phyloP scores from a whole-genome alignment of 192 early-diverging fungal species.

The Rhizophagus sp. region DNA sequence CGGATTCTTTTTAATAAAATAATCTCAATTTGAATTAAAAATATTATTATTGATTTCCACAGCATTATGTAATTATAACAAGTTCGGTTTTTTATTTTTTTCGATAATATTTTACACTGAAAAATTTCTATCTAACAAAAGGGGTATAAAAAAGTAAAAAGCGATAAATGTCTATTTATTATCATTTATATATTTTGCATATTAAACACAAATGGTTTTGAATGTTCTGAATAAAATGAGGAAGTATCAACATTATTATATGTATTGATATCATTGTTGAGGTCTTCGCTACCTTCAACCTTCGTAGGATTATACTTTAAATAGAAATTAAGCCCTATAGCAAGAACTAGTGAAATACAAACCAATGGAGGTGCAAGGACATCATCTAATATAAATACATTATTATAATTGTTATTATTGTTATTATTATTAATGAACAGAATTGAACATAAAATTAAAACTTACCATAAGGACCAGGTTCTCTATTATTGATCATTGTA shows the following conservation, averaged over 20 bases:
- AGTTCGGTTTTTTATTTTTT: no score
- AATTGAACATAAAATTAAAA: not conserved
- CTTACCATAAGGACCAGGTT: slow-evolving; percentile 56
- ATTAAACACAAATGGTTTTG: not conserved
- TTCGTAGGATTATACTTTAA: slow-evolving; percentile 38
- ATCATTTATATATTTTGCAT: not conserved
- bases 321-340: slow-evolving; percentile 54
- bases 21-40: no score
- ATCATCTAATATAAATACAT: slow-evolving; percentile 53
- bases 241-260: not conserved
- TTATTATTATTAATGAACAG: not conserved
- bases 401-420: not conserved
- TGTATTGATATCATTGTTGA: not conserved
- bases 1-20: no score
- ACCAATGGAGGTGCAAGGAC: slow-evolving; percentile 69
- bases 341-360: slow-evolving; percentile 62
- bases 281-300: not conserved
- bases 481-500: slow-evolving; percentile 62
- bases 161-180: no score
- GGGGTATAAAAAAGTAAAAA: not conserved
- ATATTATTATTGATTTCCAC: no score
- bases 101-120: no score
- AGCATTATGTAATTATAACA: no score
- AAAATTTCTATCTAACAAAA: no score
- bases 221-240: not conserved